Evolutionary conservation across 495 filamentous ascomycete species (phyloP), one percentile per base, ranked within the genome.

Genomic region (Neurospora tetrasperma): DNA sequence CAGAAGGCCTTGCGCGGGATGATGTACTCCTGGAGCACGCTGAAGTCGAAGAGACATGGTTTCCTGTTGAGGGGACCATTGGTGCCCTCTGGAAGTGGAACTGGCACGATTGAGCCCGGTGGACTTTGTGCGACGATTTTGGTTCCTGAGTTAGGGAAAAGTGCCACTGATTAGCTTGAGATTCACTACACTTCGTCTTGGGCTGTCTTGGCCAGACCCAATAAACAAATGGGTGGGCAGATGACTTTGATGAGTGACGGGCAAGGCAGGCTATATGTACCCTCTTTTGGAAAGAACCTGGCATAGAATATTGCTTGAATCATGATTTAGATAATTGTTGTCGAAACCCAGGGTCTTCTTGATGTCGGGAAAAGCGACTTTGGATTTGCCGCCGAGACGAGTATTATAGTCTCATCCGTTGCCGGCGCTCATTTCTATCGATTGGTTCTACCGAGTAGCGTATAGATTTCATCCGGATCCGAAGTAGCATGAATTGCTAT

Each of bases 301-400:
- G 93, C 92, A 82, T 94, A 98, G 85, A 98, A 99, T 73, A 98
- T 97, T 73, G 93, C 92, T 76, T 94, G 92, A 82, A 98, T 97
- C 93, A 92, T 93, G 70, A 72, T 76, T 70, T 42, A 31, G 12
- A 11, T 31, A 11, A 20, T 42, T 68, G 44, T 18, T 20, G 40
- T 59, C 2, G 41, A 10, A 31, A 59, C 10, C 9, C 23, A 31
- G 41, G 20, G 44, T 66, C 44, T 14, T 8, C 48, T 42, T 23
- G 12, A 12, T 12, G 8, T 27, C 2, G 54, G 72, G 39, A 44
- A 42, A 18, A 27, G 38, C 35, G 6, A n/a, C 27, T 40, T 39
- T 31, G 68, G 72, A 41, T 27, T 70, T 44, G 6, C 38, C 27
- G 42, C 8, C 48, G 20, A 71, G 27, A 48, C 38, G 18, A 41